phyloP scores from a whole-genome alignment of 306 rosid genomes.

The Urtica urens region DNA sequence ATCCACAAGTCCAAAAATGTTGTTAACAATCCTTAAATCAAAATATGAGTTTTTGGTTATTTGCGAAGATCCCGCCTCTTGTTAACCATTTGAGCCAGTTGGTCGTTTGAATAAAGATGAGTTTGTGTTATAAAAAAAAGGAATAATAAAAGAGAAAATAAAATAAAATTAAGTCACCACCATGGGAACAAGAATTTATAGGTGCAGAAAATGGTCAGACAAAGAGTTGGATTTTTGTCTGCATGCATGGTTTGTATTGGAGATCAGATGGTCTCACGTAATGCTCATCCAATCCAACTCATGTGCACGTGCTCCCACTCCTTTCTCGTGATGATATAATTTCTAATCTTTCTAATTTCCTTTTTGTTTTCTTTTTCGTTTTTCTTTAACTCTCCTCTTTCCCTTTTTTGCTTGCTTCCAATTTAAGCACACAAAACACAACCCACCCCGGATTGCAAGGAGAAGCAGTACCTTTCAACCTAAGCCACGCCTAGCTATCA shows the following conservation, averaged over 20 bases:
- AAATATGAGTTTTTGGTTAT: no score
- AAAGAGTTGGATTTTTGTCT: slow-evolving; percentile 23
- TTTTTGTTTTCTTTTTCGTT: neutral
- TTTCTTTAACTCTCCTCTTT: neutral
- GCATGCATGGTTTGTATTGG: slow-evolving; percentile 15
- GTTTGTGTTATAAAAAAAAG: no score
- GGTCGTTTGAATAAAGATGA: no score
- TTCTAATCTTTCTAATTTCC: neutral
- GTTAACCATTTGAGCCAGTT: no score
- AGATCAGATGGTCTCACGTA: slow-evolving; percentile 9
- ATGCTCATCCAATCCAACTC: slow-evolving; percentile 9
- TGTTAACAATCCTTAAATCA: no score
- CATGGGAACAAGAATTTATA: slow-evolving; percentile 7
- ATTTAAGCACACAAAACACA: slow-evolving; percentile 9
- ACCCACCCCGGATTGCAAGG: slow-evolving; percentile 8
- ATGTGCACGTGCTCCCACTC: slow-evolving; percentile 21
- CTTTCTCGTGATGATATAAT: neutral
- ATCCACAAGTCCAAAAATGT: no score
- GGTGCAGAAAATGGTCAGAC: neutral
- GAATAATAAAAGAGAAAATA: neutral
- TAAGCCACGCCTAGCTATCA: neutral
- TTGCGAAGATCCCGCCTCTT: no score
- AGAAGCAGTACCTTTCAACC: slow-evolving; percentile 16
- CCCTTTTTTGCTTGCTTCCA: neutral
- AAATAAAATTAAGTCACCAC: neutral